Evolutionary conservation across 805 yeast species (phyloP), one percentile per base, ranked within the genome.

Genomic region (Saccharomycopsis guyanensis): DNA sequence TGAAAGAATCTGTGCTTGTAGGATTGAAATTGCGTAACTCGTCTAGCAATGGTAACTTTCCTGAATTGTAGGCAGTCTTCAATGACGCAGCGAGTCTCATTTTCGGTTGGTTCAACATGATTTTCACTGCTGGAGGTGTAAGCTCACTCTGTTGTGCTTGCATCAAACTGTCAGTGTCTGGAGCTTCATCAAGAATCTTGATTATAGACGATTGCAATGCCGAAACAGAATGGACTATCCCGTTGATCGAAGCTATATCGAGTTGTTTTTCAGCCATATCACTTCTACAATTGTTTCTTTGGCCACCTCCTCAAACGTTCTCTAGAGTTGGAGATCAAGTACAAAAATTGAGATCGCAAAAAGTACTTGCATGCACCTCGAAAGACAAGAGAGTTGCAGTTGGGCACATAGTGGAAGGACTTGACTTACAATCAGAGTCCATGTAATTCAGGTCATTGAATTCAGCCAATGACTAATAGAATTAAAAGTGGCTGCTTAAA

Each of bases 41-140:
- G 27, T 44, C 47, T 20, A 44, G 35, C 13, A 44, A 13, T 22
- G 31, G 20, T 15, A 44, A 38, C 23, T 38, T 38, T 3, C 38
- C 34, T 3, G 10, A 19, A 13, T 38, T 20, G 15, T 44, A 44
- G 16, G 39, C 22, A 15, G 25, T 18, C 32, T 44, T 44, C 15
- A 44, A 32, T 20, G 12, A 10, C 10, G 37, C 5, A 5, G 37
- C 37, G 7, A 33, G 10, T 6, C 37, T 8, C 19, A 33, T 5
- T 33, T 33, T 33, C 37, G 37, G 37, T 15, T 33, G 37, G 10
- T 15, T 6, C 19, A 33, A 15, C 37, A 33, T 33, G 20, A 7
- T 8, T 15, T 18, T 15, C 7, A 15, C 10, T 12, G 20, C 6
- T 8, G 5, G 8, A 12, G 37, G 20, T 5, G 19, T 8, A 33